These are phyloP conservation scores for Brassica rapa DNA, from an alignment of 345 rosid species.

Conservation along the genomic window DNA sequence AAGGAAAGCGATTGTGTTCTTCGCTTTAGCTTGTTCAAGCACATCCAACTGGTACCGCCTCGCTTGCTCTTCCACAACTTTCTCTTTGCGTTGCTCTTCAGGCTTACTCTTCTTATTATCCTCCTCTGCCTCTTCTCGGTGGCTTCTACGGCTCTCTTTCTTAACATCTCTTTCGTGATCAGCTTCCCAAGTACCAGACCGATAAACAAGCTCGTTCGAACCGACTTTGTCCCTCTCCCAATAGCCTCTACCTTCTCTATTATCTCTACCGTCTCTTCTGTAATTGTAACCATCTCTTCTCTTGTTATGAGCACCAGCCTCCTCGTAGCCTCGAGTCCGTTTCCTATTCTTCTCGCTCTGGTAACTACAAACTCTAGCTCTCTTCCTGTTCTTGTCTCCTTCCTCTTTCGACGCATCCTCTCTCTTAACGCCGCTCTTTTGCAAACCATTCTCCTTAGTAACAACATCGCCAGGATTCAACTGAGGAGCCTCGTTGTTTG, in stretches of 20 bases:
- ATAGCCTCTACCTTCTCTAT: conserved; percentile 72
- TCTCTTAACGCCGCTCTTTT: conserved; percentile 28
- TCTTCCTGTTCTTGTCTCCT: conserved; percentile 56
- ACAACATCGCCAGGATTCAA: conserved; percentile 14
- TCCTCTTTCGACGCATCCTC: conserved; percentile 40
- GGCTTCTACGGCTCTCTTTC: conserved; percentile 40
- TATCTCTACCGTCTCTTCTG: conserved; percentile 67
- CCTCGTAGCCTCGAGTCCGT: conserved; percentile 67
- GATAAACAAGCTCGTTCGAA: conserved; percentile 71
- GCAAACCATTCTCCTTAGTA: conserved; percentile 43
- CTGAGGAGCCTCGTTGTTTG: conserved; percentile 25
- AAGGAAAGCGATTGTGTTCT: conserved; percentile 92
- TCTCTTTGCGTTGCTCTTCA: conserved; percentile 62
- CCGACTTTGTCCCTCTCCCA: conserved; percentile 93
- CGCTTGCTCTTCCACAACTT: conserved; percentile 80
- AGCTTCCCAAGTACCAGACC: conserved; percentile 82
- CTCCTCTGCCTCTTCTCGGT: too few relatives aligned
- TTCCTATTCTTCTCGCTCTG: conserved; percentile 52
- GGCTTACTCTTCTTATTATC: conserved; percentile 13
- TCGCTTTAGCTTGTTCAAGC: conserved; percentile 89
- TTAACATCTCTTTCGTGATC: conserved; percentile 56
- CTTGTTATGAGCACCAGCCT: conserved; percentile 47
- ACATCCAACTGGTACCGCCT: conserved; percentile 93
- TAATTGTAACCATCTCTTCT: conserved; percentile 54
- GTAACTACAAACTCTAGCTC: conserved; percentile 47